Evolutionary conservation across 805 yeast genomes (phyloP).

Genomic region (Saccharomycopsis schoenii): DNA sequence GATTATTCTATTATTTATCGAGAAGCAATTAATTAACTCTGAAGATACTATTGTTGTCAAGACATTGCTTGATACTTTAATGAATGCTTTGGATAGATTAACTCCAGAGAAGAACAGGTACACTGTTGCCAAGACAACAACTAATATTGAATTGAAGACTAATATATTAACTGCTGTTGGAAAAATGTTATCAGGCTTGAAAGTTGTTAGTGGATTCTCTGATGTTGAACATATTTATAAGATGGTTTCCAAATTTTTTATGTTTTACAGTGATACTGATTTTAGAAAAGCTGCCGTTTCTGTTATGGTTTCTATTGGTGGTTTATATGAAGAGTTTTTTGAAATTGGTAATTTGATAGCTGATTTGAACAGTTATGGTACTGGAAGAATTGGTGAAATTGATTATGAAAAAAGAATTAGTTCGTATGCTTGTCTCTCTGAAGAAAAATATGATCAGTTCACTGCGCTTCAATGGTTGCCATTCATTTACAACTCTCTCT

Average conservation of each 20-base stretch:
- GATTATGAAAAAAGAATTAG: constrained; percentile 69
- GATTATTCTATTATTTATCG: constrained; percentile 41
- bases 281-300: constrained; percentile 52
- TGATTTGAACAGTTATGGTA: constrained; percentile 63
- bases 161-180: constrained; percentile 38
- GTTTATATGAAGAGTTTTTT: constrained; percentile 33
- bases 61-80: constrained; percentile 51
- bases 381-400: constrained; percentile 53
- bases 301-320: constrained; percentile 52
- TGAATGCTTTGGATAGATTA: constrained; percentile 12
- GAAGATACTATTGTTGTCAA: constrained; percentile 35
- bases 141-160: constrained; percentile 29
- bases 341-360: constrained; percentile 43
- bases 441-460: constrained; percentile 35
- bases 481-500: constrained; percentile 55
- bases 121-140: constrained; percentile 24
- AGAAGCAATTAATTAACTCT: constrained; percentile 46
- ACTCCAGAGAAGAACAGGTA: constrained; percentile 4
- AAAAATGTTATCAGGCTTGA: background rate
- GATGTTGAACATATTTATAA: constrained; percentile 42
- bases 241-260: constrained; percentile 47
- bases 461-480: constrained; percentile 69
- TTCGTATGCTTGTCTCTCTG: constrained; percentile 38
- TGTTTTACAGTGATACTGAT: constrained; percentile 46
- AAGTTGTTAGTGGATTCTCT: constrained; percentile 25